Base-by-base conservation (phyloP, 1,139 yeast genomes). In the Suhomyces terraborum region DNA sequence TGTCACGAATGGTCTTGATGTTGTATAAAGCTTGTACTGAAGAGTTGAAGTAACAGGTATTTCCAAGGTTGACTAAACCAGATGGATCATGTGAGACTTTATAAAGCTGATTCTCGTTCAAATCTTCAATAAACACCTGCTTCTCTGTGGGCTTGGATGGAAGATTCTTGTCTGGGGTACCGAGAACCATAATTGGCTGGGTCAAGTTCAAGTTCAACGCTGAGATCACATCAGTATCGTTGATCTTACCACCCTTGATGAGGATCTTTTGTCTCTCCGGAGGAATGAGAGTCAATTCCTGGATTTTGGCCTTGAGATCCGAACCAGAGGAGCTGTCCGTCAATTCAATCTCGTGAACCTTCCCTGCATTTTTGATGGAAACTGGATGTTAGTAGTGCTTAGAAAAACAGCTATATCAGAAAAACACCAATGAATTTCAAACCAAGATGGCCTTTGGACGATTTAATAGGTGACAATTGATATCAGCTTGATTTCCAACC, bases 21-120 rank as follows among this genome's bases (percentile, higher is more conserved):
- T 80, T 77, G 51, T 77, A 80, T 49, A 93, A 65, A 0, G 91
- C 82, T 63, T 93, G 98, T 49, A 93, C 68, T 2, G 96, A 82
- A 1, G 97, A 83, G 61, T 93, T 93, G 64, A 93, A 76, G 64
- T 93, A 93, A 64, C 98, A 94, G 2, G 98, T 93, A 59, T 94
- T 93, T 17, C 98, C 98, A 59, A 89, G 69, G 59, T 93, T 93
- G 43, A 78, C 76, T 47, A 93, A 73, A 0, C 99, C 99, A 28
- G 87, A 75, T 3, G 98, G 98, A 18, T 78, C 74, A 33, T 65
- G 58, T 35, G 68, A 59, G 5, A 70, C 64, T 42, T 62, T 67
- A 21, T 56, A 62, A 52, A 66, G 63, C 62, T 69, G 67, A 49
- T 62, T 63, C 59, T 73, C 62, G 54, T 74, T 77, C 52, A 82